Evolutionary conservation across 148 eudicot genomes (phyloP), one percentile per base, ranked within the genome.

Genomic region (Tetragonia tetragonoides): DNA sequence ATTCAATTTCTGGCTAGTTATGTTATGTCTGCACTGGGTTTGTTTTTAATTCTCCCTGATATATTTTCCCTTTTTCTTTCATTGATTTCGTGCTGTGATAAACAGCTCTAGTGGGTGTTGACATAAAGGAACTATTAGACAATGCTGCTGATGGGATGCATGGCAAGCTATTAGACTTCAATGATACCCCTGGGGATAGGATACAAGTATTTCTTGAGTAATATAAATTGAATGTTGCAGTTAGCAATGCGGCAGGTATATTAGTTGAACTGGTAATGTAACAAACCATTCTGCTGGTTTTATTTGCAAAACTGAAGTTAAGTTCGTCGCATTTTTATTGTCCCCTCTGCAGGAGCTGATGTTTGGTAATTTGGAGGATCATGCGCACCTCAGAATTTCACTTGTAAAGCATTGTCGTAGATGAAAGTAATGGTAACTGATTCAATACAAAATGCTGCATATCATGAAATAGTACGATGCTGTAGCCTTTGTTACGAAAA

Each of bases 181-280:
- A 83, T 9, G 97, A 95, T 77, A 68, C 87, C 20, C 78, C 75
- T 69, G 99, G 99, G 37, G 97, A 95, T 79, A 82, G 99, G 86
- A 95, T 95, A 72, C 94, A 92, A 84, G 94, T 92, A n/a, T 88
- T 89, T 80, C 83, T 95, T 70, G 97, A 92, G 81, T 93, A 84
- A 82, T 18, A 15, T 54, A 2, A 15, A 5, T 1, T 54, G 59
- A 54, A 38, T 40, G 16, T 46, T 41, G 46, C 71, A 6, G n/a
- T 56, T 16, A 56, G 60, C n/a, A 15, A 56, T 56, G 60, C 12
- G 6, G 60, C 4, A 60, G 64, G 64, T 60, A 21, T 60, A 7
- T 60, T 6, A 20, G 10, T 60, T n/a, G 64, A 60, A 60, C 64
- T 3, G 21, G 28, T n/a, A 60, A 60, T 15, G 14, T 12, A 2